These are phyloP conservation scores for Leccinum olivaceopallidum DNA, from an alignment of 768 basidiomycete species.

Conservation along the genomic window DNA sequence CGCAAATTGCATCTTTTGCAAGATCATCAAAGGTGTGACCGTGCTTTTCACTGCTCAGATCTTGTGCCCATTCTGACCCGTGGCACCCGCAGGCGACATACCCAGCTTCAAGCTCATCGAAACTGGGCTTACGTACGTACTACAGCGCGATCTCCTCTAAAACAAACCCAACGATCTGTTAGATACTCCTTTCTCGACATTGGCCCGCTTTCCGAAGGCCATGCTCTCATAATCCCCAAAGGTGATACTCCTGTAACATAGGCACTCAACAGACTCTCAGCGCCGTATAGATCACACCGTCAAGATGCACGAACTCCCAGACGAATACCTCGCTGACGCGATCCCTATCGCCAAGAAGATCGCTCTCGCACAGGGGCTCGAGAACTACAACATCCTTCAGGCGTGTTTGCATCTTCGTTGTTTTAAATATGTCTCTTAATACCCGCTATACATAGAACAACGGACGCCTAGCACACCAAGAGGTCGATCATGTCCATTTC, in stretches of 20 bases:
- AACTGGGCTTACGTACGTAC: constrained; percentile 62
- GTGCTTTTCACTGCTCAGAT: constrained; percentile 2
- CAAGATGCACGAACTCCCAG: constrained; percentile 86
- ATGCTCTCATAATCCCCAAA: constrained; percentile 93
- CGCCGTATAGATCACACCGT: constrained; percentile 68
- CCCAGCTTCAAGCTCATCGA: constrained; percentile 86
- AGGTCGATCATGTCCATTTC: constrained; percentile 89
- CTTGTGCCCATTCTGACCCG: neutral
- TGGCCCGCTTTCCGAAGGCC: constrained; percentile 85
- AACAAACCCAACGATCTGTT: neutral
- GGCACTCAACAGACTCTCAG: neutral
- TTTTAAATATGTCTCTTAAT: neutral
- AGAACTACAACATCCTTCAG: constrained; percentile 88
- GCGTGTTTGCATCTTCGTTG: constrained; percentile 25
- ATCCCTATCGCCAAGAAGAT: constrained; percentile 88
- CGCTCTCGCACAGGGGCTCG: constrained; percentile 67
- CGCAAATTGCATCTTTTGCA: constrained; percentile 87
- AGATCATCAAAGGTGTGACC: constrained; percentile 78
- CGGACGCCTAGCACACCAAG: constrained; percentile 61
- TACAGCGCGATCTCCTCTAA: constrained; percentile 14
- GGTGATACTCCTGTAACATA: constrained; percentile 43
- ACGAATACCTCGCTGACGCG: constrained; percentile 76
- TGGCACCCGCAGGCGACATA: constrained; percentile 65
- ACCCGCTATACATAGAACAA: constrained; percentile 52
- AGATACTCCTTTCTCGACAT: constrained; percentile 94